Base-by-base conservation (phyloP, 225 moss, liverwort and hornwort genomes). In the Pseudisothecium myosuroides region DNA sequence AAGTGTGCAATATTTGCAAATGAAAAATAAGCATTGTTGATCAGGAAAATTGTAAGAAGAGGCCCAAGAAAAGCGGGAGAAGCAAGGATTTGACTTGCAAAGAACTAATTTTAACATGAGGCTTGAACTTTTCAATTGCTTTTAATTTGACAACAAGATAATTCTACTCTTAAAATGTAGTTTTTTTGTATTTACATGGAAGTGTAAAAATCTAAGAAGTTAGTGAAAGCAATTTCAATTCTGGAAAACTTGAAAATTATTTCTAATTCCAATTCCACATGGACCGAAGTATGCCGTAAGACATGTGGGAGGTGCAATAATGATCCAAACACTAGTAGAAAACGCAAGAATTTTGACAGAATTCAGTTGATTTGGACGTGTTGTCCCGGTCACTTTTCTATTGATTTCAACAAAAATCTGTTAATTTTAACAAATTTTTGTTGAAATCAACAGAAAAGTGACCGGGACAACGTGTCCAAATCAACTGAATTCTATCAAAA, bases 171-270 rank as follows among this genome's bases (percentile, higher is more conserved):
- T 39, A 22, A 69, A 39, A 69, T 69, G 6, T 8, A 24, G 2
- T 7, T 69, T 2, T 4, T n/a, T 6, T 0, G 2, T 69, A 13
- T 23, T 69, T 14, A 69, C 10, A 23, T 69, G 4, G 14, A 69
- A n/a, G n/a, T 13, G 2, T 39, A 23, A 39, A n/a, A 7, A n/a
- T 68, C 0, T 18, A 22, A 1, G 12, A 68, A 68, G n/a, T 68
- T 0, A 7, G 0, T n/a, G 2, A 69, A 41, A 39, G 5, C 41
- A 69, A 69, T 39, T 69, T 0, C 1, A 4, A 39, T 39, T 39
- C 0, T 1, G 0, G 0, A 39, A 69, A 39, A 23, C 7, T 69
- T 39, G n/a, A 4, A n/a, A 39, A 24, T 39, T 69, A 0, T 39
- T 69, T 39, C 23, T 14, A 24, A 69, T 24, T 69, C 5, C 1